A percentile compares a stretch with the other conserved stretches of the same genome.
phyloP scores from a whole-genome alignment of 495 filamentous ascomycete species.

The Viridothelium virens region DNA sequence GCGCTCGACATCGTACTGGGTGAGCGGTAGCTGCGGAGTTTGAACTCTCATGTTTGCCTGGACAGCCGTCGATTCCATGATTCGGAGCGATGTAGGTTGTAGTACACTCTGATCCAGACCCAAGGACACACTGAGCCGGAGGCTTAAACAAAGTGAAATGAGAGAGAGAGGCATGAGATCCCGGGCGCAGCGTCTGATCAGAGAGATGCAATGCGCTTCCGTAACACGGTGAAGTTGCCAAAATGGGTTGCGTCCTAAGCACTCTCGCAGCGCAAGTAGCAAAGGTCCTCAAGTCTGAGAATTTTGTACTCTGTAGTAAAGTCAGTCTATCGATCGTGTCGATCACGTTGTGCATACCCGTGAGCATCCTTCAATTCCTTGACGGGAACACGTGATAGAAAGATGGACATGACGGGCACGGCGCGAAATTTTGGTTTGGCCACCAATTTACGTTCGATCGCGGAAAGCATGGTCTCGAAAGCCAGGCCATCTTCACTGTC shows the following conservation, averaged over 20 bases:
- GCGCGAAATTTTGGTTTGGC: conserved; percentile 27
- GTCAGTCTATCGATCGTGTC: background rate
- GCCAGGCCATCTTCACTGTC: conserved; percentile 38
- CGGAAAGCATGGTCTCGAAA: conserved; percentile 48
- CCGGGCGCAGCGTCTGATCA: background rate
- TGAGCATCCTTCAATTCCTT: conserved; percentile 43
- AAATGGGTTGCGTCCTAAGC: no score
- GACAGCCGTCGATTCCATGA: conserved; percentile 8
- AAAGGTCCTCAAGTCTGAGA: background rate
- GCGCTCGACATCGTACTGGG: background rate
- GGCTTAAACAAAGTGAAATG: background rate
- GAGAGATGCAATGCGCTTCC: no score
- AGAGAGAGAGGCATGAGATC: background rate
- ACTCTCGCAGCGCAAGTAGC: background rate
- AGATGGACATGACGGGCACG: conserved; percentile 49
- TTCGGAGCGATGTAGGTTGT: conserved; percentile 3
- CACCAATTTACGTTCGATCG: conserved; percentile 28
- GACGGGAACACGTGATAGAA: conserved; percentile 49
- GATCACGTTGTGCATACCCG: conserved; percentile 36
- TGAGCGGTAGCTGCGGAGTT: conserved; percentile 4
- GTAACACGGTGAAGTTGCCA: no score
- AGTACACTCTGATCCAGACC: background rate
- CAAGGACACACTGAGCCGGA: background rate
- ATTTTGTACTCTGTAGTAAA: conserved; percentile 18
- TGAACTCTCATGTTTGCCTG: conserved; percentile 10